phyloP scores from a whole-genome alignment of 768 basidiomycete genomes.

The Mycena olivaceomarginata region DNA sequence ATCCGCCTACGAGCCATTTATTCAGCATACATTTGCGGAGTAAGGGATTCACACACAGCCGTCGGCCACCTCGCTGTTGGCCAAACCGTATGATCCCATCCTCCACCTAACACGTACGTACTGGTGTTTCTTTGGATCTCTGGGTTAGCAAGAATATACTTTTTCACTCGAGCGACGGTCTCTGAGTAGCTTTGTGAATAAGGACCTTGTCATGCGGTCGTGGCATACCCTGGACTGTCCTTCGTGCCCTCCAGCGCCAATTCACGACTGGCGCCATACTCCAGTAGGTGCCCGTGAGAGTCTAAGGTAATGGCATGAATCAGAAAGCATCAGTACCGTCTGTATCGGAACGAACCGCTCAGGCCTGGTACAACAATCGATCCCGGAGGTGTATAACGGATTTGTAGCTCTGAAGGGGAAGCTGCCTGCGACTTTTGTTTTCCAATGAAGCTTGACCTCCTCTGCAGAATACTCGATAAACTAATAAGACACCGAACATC shows the following conservation, averaged over 20 bases:
- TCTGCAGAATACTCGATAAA: constrained; percentile 53
- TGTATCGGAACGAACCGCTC: constrained; percentile 69
- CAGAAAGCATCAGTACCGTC: constrained; percentile 25
- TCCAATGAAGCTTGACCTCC: constrained; percentile 65
- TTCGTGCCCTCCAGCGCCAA: constrained; percentile 79
- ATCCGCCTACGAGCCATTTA: constrained; percentile 69
- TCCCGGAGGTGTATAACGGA: constrained; percentile 71
- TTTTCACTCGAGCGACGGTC: constrained; percentile 75
- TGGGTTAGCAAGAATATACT: constrained; percentile 75
- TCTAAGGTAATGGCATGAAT: constrained; percentile 62
- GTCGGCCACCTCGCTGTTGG: constrained; percentile 76
- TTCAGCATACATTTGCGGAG: constrained; percentile 7
- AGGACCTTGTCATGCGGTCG: constrained; percentile 13
- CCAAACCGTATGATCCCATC: constrained; percentile 95
- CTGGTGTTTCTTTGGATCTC: constrained; percentile 75
- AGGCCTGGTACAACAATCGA: constrained; percentile 84
- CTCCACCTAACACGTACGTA: constrained; percentile 85
- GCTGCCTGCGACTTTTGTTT: constrained; percentile 30
- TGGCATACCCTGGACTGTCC: constrained; percentile 71
- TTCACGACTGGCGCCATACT: constrained; percentile 83
- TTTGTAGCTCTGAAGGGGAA: constrained; percentile 50
- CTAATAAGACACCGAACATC: constrained; percentile 8
- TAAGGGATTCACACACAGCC: constrained; percentile 66
- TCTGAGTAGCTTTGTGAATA: constrained; percentile 60
- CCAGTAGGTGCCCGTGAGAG: constrained; percentile 87